A percentile compares a stretch with the other conserved stretches of the same genome.
These are phyloP conservation scores for Leccinum griseonigrum DNA, from an alignment of 1,284 basidiomycete species.

Conservation along the genomic window DNA sequence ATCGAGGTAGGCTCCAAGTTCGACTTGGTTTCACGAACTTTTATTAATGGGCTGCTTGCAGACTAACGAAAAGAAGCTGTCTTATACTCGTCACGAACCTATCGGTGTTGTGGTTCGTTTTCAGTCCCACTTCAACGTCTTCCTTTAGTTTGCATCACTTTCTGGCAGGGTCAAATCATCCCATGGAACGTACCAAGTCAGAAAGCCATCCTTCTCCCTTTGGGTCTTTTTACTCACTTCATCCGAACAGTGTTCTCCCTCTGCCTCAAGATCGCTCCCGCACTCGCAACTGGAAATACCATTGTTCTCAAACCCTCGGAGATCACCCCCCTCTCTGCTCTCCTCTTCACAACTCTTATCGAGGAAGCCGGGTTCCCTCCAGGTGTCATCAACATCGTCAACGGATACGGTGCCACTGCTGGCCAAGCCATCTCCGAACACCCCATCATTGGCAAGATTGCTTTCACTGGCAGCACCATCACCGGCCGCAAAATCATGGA, in stretches of 20 bases:
- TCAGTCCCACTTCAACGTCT: not conserved
- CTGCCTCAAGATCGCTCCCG: conserved; percentile 69
- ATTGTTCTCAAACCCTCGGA: conserved; percentile 74
- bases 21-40: not conserved
- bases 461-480: conserved; percentile 56
- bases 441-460: conserved; percentile 45
- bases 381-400: conserved; percentile 70
- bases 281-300: conserved; percentile 67
- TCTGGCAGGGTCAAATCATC: conserved; percentile 12
- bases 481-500: conserved; percentile 72
- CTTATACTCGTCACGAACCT: conserved; percentile 15
- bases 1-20: conserved; percentile 33
- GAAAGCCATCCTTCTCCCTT: not conserved
- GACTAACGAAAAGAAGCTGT: conserved; percentile 8
- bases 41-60: not conserved
- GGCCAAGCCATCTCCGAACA: conserved; percentile 37
- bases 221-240: not conserved
- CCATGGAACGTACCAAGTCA: conserved; percentile 12
- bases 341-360: conserved; percentile 21
- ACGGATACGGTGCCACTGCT: conserved; percentile 48
- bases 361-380: conserved; percentile 57
- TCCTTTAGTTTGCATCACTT: not conserved
- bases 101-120: conserved; percentile 14
- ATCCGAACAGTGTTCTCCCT: conserved; percentile 42
- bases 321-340: conserved; percentile 55